Conservation (phyloP, 331 rosid species). For the Prunus yedoensis region DNA sequence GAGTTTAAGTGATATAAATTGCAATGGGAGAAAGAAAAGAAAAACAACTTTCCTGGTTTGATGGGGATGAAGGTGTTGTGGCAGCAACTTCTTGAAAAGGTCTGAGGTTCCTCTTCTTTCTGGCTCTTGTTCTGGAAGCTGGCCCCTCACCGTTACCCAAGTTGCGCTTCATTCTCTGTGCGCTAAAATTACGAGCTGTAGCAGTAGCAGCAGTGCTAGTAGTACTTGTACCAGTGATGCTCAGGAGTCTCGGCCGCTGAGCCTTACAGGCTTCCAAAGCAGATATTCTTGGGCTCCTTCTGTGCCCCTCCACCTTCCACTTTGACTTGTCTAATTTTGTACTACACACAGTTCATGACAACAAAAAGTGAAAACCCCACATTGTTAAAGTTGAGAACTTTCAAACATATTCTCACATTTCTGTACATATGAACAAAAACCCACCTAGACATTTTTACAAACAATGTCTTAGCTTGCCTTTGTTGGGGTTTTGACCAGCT, state of each 20-base stretch:
- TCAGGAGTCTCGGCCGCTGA: not conserved
- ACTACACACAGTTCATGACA: not conserved
- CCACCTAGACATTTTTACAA: conserved; percentile 47
- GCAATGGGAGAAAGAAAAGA: not conserved
- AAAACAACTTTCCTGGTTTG: conserved; percentile 27
- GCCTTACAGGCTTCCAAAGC: conserved; percentile 36
- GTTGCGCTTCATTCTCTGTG: conserved; percentile 1
- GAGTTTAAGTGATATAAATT: not conserved
- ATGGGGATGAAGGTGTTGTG: conserved; percentile 16
- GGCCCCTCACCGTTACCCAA: conserved; percentile 32
- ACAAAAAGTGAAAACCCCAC: conserved; percentile 20
- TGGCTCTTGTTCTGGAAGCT: conserved; percentile 44
- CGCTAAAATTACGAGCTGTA: not conserved
- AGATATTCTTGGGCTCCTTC: conserved; percentile 58
- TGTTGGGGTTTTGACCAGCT: not conserved
- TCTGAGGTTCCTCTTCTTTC: conserved; percentile 36
- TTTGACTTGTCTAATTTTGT: conserved; percentile 37
- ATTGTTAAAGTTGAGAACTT: conserved; percentile 9
- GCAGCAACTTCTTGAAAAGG: conserved; percentile 31
- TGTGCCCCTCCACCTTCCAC: conserved; percentile 37
- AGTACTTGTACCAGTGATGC: not conserved
- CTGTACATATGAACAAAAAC: conserved; percentile 12
- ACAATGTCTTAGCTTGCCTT: not conserved
- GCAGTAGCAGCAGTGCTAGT: not conserved
- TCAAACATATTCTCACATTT: not conserved